Conservation (phyloP, 441 rosid species). For the Arabidopsis lyrata region DNA sequence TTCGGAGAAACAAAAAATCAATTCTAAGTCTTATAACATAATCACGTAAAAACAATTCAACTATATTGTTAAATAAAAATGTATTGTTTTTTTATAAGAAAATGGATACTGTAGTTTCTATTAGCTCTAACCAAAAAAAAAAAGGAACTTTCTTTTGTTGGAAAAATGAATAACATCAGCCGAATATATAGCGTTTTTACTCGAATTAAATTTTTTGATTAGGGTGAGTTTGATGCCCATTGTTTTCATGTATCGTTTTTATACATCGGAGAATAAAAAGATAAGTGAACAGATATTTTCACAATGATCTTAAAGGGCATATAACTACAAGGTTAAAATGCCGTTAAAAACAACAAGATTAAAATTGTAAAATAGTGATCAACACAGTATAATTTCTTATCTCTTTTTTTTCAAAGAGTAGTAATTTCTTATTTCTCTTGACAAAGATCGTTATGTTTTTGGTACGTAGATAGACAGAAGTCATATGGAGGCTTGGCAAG, state of each 20-base stretch:
- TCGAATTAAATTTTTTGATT: not conserved
- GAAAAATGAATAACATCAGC: not conserved
- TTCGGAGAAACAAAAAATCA: not conserved
- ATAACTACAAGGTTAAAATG: not conserved
- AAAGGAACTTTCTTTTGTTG: not conserved
- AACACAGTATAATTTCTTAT: constrained; percentile 12
- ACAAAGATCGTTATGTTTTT: constrained; percentile 12
- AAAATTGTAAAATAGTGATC: not conserved
- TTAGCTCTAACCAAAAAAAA: not conserved
- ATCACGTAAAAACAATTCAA: not conserved
- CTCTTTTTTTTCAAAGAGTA: not conserved
- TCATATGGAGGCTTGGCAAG: constrained; percentile 24
- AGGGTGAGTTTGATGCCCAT: not conserved
- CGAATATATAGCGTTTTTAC: not conserved
- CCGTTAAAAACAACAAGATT: not conserved
- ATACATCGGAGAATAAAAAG: not conserved
- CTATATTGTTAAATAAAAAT: not conserved
- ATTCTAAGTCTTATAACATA: not conserved
- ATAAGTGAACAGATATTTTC: not conserved
- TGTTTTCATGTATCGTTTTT: not conserved
- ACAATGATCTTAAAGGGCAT: not conserved
- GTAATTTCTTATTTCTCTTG: constrained; percentile 7
- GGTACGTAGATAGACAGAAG: constrained; percentile 28
- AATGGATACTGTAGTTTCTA: not conserved
- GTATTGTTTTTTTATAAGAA: not conserved